A percentile compares a stretch with the other conserved stretches of the same genome.
Conservation (phyloP, 1,139 yeast species). For the Wickerhamomyces sp. region DNA sequence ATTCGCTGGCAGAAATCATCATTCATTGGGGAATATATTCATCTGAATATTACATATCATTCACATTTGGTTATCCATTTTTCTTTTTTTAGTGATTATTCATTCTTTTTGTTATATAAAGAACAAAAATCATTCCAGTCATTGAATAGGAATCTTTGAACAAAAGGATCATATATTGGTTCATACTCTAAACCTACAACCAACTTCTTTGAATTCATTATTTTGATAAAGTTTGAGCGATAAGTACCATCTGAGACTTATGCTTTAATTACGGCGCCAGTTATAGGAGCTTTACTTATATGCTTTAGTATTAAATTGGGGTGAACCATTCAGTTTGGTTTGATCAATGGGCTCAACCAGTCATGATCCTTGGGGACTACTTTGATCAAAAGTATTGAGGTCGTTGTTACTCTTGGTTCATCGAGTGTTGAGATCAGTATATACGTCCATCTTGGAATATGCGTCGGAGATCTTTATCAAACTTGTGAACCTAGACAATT, state of each 20-base stretch:
- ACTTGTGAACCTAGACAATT: neutral
- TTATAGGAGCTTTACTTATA: no score
- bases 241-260: neutral
- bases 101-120: slow-evolving; percentile 9
- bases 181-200: no score
- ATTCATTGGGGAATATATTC: neutral
- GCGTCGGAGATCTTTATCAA: slow-evolving; percentile 14
- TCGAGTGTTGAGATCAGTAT: slow-evolving; percentile 19
- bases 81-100: slow-evolving; percentile 17
- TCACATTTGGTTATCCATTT: neutral
- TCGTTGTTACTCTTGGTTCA: neutral
- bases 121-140: slow-evolving; percentile 19
- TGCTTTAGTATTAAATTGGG: no score
- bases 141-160: slow-evolving; percentile 8
- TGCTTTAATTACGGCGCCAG: no score
- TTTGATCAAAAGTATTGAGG: slow-evolving; percentile 1
- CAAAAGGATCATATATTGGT: slow-evolving; percentile 12
- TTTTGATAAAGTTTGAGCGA: neutral
- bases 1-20: neutral
- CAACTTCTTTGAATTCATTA: neutral
- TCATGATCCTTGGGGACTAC: neutral
- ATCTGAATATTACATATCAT: neutral
- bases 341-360: slow-evolving; percentile 16
- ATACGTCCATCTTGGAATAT: slow-evolving; percentile 6
- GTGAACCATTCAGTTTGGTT: neutral